Conservation (phyloP, 2,329 filamentous ascomycete genomes). For the Knufia fluminis region DNA sequence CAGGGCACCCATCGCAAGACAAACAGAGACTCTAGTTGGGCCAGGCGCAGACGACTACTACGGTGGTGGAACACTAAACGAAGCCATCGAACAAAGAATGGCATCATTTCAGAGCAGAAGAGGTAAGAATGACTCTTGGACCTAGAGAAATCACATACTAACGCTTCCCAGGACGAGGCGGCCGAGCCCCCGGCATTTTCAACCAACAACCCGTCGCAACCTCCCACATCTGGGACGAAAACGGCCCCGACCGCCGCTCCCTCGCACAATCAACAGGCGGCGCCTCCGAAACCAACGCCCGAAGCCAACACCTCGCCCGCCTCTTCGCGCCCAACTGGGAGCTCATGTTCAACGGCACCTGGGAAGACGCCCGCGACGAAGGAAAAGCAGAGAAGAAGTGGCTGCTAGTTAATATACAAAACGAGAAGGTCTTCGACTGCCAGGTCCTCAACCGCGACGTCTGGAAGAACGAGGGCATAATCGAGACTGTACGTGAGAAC, state of each 20-base stretch:
- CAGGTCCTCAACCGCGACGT: slow-evolving; percentile 89
- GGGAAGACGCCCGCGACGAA: slow-evolving; percentile 73
- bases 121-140: slow-evolving; percentile 21
- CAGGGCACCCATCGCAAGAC: slow-evolving; percentile 81
- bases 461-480: slow-evolving; percentile 79
- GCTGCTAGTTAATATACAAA: slow-evolving; percentile 92
- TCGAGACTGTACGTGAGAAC: slow-evolving; percentile 74
- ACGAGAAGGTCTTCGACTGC: slow-evolving; percentile 87
- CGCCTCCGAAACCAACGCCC: slow-evolving; percentile 55
- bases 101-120: slow-evolving; percentile 35
- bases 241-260: slow-evolving; percentile 40
- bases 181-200: slow-evolving; percentile 50
- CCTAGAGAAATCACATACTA: not conserved
- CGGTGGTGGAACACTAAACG: slow-evolving; percentile 43
- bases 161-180: not conserved
- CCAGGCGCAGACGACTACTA: slow-evolving; percentile 46
- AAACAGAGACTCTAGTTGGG: slow-evolving; percentile 82
- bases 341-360: slow-evolving; percentile 68
- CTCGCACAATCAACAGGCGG: slow-evolving; percentile 56
- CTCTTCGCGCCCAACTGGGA: slow-evolving; percentile 90
- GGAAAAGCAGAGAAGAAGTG: slow-evolving; percentile 87
- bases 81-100: slow-evolving; percentile 55
- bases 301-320: slow-evolving; percentile 73
- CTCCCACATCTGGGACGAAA: slow-evolving; percentile 45
- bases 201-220: slow-evolving; percentile 46